Base-by-base conservation (phyloP, 1,139 yeast genomes). In the Blastobotrys malaysiensis region DNA sequence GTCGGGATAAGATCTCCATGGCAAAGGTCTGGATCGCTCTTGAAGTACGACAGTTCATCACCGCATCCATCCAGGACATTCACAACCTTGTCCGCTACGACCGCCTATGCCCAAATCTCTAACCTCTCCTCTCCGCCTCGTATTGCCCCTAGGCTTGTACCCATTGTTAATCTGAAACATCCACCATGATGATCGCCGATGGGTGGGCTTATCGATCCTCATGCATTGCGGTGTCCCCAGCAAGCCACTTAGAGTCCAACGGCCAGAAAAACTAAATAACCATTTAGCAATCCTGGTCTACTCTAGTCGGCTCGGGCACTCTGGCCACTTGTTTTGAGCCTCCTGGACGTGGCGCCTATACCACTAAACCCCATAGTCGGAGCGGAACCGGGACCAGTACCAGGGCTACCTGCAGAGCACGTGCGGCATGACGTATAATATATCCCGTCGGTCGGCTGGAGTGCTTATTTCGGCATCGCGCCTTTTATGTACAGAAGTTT, bases 11-110 rank as follows among this genome's bases (percentile, higher is more conserved):
- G 21, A 62, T 88, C 55, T 82, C 87, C 21, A 88, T 90, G 96
- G 73, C 88, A 57, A 88, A 88, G 67, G 93, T 91, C 21, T 91
- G 98, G 98, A 66, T 89, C 53, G 93, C 95, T 0, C 73, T 93
- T 45, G 98, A 93, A 72, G 85, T 88, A 4, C 80, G 98, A 67
- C 95, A 88, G 68, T 84, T 91, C 64, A 84, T 93, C 68, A 83
- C 77, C 61, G 88, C 95, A 24, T 86, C 96, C 1, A 80, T 88
- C n/a, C 87, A 85, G 66, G 96, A 88, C 64, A 76, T 79, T 48
- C 77, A 81, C 62, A 72, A 72, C 39, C 70, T 82, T 59, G 83
- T 83, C 54, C 79, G 80, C 61, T 77, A 81, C 18, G 88, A 83
- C 63, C 77, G 81, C 19, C 67, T 83, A 39, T 79, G 85, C 61